Base-by-base conservation (phyloP, 208 protist genomes). In the Leishmania mexicana region DNA sequence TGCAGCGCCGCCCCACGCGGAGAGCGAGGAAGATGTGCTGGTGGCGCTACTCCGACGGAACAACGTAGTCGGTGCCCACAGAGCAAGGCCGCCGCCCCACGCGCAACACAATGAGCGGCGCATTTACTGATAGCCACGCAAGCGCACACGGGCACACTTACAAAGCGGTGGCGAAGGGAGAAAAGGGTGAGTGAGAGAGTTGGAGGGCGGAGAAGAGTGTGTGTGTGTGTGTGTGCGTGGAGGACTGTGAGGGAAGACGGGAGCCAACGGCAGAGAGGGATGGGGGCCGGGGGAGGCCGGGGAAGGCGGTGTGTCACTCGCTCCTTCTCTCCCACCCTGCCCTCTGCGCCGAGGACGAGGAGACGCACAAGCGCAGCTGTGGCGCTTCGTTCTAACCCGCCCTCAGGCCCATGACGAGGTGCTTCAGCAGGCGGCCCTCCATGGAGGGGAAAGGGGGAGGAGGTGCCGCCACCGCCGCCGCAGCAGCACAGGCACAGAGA, bases 61-160 rank as follows among this genome's bases (percentile, higher is more conserved):
- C 38, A 38, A 58, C 15, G 47, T 24, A 47, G 64, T 38, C 58
- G 64, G 40, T 70, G 24, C 24, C 54, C 28, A 28, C 54, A 49
- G 54, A 76, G 35, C 51, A 42, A 42, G 51, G 73, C 73, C 73
- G 51, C 73, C 19, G 49, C 73, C 51, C 73, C 73, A 76, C 47
- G 73, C 21, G 21, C 35, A 58, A 62, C 80, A 79, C 42, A 57
- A 67, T 24, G 60, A 67, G 75, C 80, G 75, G 10, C 79, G 75
- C 80, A 83, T 83, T 42, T 4, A 10, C 40, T 47, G 47, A 42
- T 31, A n/a, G 15, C 35, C 60, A 60, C n/a, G 35, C 35, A 51
- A 2, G 40, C 21, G 35, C 31, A 21, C 28, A 62, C 49, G 31
- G 15, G 31, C 70, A 74, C 45, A 51, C 28, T 15, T 28, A 8